Evolutionary conservation across 2,329 filamentous ascomycete species (phyloP), one percentile per base, ranked within the genome.

Genomic region (Tolypocladium pustulatum): DNA sequence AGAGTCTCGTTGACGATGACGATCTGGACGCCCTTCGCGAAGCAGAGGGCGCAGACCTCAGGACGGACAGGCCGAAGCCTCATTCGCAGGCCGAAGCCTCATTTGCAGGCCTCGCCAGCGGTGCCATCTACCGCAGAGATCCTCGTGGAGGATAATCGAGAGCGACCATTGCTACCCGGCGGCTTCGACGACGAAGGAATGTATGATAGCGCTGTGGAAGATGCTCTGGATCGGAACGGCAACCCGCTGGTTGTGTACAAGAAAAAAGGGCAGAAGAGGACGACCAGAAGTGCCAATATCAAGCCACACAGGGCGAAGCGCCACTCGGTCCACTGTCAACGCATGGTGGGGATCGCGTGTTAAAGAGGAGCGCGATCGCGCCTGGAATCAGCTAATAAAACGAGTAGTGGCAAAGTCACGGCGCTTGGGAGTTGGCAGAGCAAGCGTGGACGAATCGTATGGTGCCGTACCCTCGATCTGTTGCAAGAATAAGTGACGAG

Each of bases 191-290:
- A 88, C 59, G 85, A 87, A 65, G 78, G 66, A 9, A 65, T 77
- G 60, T 81, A 83, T 65, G 84, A 87, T 68, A 81, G 80, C 61
- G 72, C 74, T 1, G 75, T 74, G 4, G 79, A 82, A n/a, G 79
- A 81, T 41, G 73, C 76, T 0, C 68, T 80, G 15, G 82, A 76
- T 57, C 76, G 76, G n/a, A 74, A 84, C 65, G 84, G 84, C 1
- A 77, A 81, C 61, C 85, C 85, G 2, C 69, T 85, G 43, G 82
- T 79, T 57, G 72, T 83, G 1, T 93, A 82, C 77, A 93, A 92
- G 78, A 94, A 94, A 81, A 90, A 89, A 76, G 89, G 89, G 0
- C 82, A 89, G 69, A 94, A 94, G 76, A 80, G 90, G 61, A 90
- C 89, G 58, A 93, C 90, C 3, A 79, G 86, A 61, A 77, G 80